Conservation (phyloP, 495 filamentous ascomycete species). For the Tuber magnatum region DNA sequence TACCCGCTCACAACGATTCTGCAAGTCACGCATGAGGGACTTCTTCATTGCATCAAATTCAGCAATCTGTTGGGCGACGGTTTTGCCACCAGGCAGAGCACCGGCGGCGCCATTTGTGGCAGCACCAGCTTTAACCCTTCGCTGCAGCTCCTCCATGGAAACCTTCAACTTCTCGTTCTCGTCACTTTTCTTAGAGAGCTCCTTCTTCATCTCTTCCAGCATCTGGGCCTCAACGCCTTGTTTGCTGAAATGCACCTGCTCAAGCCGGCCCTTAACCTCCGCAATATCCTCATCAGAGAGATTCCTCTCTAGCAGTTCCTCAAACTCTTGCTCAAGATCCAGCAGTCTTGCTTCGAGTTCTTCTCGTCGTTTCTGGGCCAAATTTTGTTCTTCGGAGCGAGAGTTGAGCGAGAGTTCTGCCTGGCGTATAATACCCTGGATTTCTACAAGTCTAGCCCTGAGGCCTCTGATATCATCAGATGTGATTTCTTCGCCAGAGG, state of each 20-base stretch:
- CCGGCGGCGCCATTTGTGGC: conserved; percentile 51
- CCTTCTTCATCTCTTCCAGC: conserved; percentile 62
- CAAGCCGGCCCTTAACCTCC: conserved; percentile 72
- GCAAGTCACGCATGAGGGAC: conserved; percentile 93
- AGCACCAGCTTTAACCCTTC: conserved; percentile 53
- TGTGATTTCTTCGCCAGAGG: conserved; percentile 67
- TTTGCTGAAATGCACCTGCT: conserved; percentile 64
- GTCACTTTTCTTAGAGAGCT: conserved; percentile 61
- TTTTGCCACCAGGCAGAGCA: conserved; percentile 68
- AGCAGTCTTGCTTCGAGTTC: conserved; percentile 69
- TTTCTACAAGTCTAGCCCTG: conserved; percentile 69
- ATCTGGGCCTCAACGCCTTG: conserved; percentile 63
- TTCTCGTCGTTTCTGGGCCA: conserved; percentile 57
- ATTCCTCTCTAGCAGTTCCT: conserved; percentile 71
- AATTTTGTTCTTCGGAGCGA: conserved; percentile 54
- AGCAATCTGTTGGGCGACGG: conserved; percentile 92
- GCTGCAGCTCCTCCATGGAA: conserved; percentile 69
- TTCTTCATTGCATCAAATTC: conserved; percentile 99
- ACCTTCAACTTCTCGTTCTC: conserved; percentile 70
- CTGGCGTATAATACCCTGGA: conserved; percentile 86
- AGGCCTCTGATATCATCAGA: conserved; percentile 73
- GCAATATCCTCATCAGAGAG: conserved; percentile 68
- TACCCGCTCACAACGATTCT: conserved; percentile 91
- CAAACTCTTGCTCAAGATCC: conserved; percentile 69
- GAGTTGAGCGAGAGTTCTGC: conserved; percentile 76